A percentile compares a stretch with the other conserved stretches of the same genome.
Conservation (phyloP, 1,139 yeast species). For the Blastobotrys aristatus region DNA sequence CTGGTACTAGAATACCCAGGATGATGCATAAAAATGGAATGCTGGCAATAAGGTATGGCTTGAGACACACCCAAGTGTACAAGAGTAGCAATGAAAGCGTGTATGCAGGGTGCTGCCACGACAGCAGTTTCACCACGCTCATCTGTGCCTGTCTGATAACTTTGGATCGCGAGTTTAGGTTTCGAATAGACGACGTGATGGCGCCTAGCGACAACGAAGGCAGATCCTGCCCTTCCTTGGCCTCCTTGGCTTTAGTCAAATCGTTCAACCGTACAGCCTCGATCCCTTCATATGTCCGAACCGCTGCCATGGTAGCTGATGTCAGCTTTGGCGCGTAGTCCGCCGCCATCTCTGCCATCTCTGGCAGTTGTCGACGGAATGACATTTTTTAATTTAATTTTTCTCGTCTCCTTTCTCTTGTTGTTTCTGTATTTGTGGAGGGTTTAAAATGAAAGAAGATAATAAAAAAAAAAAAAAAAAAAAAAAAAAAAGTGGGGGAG, state of each 20-base stretch:
- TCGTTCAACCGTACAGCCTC: conserved; percentile 8
- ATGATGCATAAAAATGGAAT: conserved; percentile 58
- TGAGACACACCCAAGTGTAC: conserved; percentile 39
- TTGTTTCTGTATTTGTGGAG: background rate
- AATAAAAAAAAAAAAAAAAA: background rate
- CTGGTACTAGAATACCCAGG: conserved; percentile 62
- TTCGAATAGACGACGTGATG: conserved; percentile 18
- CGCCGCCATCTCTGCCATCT: conserved; percentile 7
- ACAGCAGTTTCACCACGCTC: conserved; percentile 24
- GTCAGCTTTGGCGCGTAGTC: conserved; percentile 9
- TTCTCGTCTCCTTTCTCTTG: too few relatives aligned
- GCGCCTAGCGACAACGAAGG: conserved; percentile 18
- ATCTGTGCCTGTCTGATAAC: conserved; percentile 24
- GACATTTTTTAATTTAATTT: conserved; percentile 2
- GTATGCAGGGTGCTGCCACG: conserved; percentile 33
- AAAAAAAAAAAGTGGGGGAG: background rate
- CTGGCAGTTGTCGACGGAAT: conserved; percentile 1
- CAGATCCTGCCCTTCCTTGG: conserved; percentile 7
- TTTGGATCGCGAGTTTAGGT: conserved; percentile 18
- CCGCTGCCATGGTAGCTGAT: conserved; percentile 7
- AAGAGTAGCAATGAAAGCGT: conserved; percentile 33
- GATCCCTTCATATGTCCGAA: conserved; percentile 5
- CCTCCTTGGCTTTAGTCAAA: conserved; percentile 10
- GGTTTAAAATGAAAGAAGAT: background rate
- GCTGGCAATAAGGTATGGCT: conserved; percentile 65